These are phyloP conservation scores for Dacryopinax primogenitus DNA, from an alignment of 768 basidiomycete genomes.

Conservation along the genomic window DNA sequence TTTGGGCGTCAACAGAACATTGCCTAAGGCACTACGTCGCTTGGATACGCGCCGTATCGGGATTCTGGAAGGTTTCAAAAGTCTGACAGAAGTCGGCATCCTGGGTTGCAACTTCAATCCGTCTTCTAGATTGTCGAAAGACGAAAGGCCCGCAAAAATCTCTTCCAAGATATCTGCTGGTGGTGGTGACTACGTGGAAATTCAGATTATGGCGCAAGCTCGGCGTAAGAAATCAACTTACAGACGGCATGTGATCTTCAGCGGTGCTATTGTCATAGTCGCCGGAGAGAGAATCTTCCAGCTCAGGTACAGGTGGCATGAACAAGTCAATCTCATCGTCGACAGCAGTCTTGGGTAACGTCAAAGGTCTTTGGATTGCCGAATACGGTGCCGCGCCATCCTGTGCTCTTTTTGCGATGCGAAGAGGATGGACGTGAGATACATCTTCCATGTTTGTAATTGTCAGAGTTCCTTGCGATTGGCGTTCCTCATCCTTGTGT, in stretches of 20 bases:
- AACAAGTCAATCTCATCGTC: background rate
- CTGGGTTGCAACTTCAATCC: background rate
- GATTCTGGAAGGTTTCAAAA: background rate
- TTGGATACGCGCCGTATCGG: background rate
- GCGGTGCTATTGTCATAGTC: background rate
- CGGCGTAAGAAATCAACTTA: background rate
- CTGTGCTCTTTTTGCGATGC: background rate
- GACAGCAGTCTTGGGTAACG: background rate
- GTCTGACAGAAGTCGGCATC: background rate
- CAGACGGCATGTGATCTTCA: background rate
- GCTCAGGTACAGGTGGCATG: background rate
- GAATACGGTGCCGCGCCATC: background rate
- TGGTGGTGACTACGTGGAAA: background rate
- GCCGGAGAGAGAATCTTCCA: background rate
- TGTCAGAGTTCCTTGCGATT: background rate
- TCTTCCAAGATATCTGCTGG: background rate
- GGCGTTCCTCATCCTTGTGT: background rate
- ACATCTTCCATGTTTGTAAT: background rate
- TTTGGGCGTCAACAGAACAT: background rate
- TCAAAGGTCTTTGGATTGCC: background rate
- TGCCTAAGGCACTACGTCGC: background rate
- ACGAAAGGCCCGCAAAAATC: background rate
- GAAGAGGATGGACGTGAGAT: background rate
- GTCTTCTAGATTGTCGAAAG: background rate
- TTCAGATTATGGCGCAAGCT: background rate